phyloP scores from a whole-genome alignment of 1,139 yeast species.

The Candida tropicalis region DNA sequence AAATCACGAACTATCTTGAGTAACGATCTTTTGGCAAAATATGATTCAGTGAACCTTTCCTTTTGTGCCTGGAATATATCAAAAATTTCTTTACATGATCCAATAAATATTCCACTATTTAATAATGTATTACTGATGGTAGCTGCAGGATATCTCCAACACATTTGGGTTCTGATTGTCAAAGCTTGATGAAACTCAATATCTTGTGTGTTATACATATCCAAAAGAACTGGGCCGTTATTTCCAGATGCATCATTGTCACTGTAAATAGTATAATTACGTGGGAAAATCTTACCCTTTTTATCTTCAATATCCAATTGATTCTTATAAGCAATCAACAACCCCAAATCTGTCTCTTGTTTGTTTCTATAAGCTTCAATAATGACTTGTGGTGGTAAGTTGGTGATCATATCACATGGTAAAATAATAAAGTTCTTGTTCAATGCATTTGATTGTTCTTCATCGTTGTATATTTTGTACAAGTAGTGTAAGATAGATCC shows the following conservation, averaged over 20 bases:
- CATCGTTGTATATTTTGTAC: slow-evolving; percentile 31
- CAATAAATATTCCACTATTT: slow-evolving; percentile 80
- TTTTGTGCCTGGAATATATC: slow-evolving; percentile 33
- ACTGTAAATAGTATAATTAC: slow-evolving; percentile 48
- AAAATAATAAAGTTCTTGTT: slow-evolving; percentile 64
- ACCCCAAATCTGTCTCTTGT: slow-evolving; percentile 64
- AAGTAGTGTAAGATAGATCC: slow-evolving; percentile 64
- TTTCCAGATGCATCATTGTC: slow-evolving; percentile 49
- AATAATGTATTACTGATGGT: slow-evolving; percentile 75
- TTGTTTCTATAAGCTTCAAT: slow-evolving; percentile 82
- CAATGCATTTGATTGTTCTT: slow-evolving; percentile 7
- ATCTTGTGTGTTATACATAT: slow-evolving; percentile 65
- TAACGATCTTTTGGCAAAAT: slow-evolving; percentile 51
- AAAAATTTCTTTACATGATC: slow-evolving; percentile 55
- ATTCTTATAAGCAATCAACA: slow-evolving; percentile 73
- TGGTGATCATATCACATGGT: slow-evolving; percentile 93
- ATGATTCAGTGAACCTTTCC: slow-evolving; percentile 37
- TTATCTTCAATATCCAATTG: slow-evolving; percentile 76
- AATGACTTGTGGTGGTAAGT: slow-evolving; percentile 85
- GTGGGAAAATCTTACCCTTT: slow-evolving; percentile 57
- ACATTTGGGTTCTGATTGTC: slow-evolving; percentile 79
- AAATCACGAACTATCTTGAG: slow-evolving; percentile 79
- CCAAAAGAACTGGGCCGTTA: slow-evolving; percentile 61
- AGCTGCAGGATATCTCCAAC: slow-evolving; percentile 84
- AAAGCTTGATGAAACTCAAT: slow-evolving; percentile 71